Conservation (phyloP, 495 filamentous ascomycete species). For the Penicillium odoratum region DNA sequence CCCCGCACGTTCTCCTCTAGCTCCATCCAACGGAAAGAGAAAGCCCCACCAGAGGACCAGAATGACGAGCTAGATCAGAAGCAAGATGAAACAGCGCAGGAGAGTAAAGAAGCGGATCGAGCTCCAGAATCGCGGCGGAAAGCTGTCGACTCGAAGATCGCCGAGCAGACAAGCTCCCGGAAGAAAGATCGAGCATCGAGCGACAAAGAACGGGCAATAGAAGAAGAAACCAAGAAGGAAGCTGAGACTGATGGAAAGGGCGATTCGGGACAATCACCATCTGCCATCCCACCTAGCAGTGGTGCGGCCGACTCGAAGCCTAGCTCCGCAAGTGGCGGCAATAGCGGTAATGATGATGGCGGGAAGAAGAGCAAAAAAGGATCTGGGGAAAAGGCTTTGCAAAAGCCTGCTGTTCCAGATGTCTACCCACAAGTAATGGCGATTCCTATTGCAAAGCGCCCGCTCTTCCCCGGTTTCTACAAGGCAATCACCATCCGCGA, state of each 20-base stretch:
- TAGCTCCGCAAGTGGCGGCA: slow-evolving; percentile 48
- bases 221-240: slow-evolving; percentile 45
- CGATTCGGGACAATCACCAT: slow-evolving; percentile 45
- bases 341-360: slow-evolving; percentile 51
- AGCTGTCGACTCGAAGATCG: slow-evolving; percentile 35
- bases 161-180: slow-evolving; percentile 32
- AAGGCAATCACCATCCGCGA: slow-evolving; percentile 96
- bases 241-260: slow-evolving; percentile 38
- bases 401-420: slow-evolving; percentile 87
- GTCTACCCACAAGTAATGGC: slow-evolving; percentile 99
- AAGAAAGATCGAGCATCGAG: slow-evolving; percentile 39
- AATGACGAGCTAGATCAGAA: slow-evolving; percentile 38
- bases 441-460: slow-evolving; percentile 93
- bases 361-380: slow-evolving; percentile 63
- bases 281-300: slow-evolving; percentile 47
- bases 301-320: slow-evolving; percentile 46
- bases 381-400: slow-evolving; percentile 67
- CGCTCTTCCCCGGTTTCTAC: slow-evolving; percentile 97
- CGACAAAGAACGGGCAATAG: slow-evolving; percentile 42
- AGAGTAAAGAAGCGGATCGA: slow-evolving; percentile 38
- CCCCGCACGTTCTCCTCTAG: slow-evolving; percentile 46
- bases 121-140: slow-evolving; percentile 36
- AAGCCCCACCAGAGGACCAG: slow-evolving; percentile 40
- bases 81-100: slow-evolving; percentile 26
- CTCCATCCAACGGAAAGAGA: slow-evolving; percentile 44